phyloP scores from a whole-genome alignment of 371 early-diverging fungal genomes.

The Lichtheimia ramosa region DNA sequence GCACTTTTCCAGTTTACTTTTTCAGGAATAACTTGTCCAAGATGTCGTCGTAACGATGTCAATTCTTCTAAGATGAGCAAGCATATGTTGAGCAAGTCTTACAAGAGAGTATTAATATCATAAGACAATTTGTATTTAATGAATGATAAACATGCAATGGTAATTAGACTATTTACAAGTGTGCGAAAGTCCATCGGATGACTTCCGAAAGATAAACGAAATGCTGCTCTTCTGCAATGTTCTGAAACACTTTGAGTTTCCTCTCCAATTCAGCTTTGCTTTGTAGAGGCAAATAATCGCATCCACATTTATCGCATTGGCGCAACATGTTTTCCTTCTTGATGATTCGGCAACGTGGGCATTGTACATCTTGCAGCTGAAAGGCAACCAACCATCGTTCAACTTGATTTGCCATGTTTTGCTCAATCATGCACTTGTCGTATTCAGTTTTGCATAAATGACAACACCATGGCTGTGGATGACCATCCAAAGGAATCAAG shows the following conservation, averaged over 20 bases:
- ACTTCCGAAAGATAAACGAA: constrained; percentile 57
- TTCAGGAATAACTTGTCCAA: too few relatives aligned
- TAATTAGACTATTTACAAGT: constrained; percentile 14
- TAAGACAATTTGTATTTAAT: too few relatives aligned
- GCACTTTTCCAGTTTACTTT: too few relatives aligned
- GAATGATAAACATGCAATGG: too few relatives aligned
- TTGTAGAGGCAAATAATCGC: constrained; percentile 42
- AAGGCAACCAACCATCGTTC: constrained; percentile 59
- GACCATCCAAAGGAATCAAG: constrained; percentile 55
- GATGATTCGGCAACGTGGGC: constrained; percentile 77
- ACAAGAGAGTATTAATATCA: too few relatives aligned
- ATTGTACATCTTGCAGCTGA: constrained; percentile 87
- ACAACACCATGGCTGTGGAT: constrained; percentile 49
- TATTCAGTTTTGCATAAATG: constrained; percentile 75
- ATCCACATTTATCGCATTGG: constrained; percentile 61
- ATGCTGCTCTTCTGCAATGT: constrained; percentile 64
- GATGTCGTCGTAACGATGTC: too few relatives aligned
- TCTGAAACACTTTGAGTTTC: constrained; percentile 62
- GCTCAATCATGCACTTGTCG: constrained; percentile 74
- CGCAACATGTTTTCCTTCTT: constrained; percentile 73
- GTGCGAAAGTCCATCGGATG: constrained; percentile 48
- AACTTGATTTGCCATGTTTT: constrained; percentile 71
- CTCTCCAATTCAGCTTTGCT: constrained; percentile 46
- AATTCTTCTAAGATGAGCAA: too few relatives aligned
- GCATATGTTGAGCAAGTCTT: too few relatives aligned